These are phyloP conservation scores for Coniochaeta sp. DNA, from an alignment of 2,329 filamentous ascomycete genomes.

Conservation along the genomic window DNA sequence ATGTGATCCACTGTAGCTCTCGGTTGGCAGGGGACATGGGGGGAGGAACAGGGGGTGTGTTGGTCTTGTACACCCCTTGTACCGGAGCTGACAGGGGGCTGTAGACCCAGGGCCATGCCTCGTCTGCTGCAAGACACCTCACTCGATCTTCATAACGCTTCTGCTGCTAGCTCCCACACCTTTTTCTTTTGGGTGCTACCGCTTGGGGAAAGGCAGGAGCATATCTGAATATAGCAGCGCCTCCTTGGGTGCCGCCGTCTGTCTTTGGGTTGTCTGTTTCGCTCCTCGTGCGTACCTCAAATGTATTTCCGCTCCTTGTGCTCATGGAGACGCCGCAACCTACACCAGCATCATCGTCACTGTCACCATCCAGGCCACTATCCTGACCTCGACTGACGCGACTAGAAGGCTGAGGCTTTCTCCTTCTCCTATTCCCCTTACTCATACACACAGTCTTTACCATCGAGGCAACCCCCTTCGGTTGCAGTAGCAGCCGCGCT, in stretches of 20 bases:
- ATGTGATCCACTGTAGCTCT: background rate
- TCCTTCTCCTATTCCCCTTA: constrained; percentile 2
- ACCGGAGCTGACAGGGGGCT: constrained; percentile 3
- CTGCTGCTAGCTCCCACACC: background rate
- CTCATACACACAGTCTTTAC: constrained; percentile 8
- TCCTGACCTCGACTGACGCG: background rate
- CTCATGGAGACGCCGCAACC: background rate
- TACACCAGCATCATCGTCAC: background rate
- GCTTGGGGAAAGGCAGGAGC: constrained; percentile 6
- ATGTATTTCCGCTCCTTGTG: background rate
- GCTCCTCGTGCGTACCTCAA: background rate
- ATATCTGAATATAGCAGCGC: constrained; percentile 18
- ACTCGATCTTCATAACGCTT: constrained; percentile 1
- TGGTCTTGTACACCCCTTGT: background rate
- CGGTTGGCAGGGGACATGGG: background rate
- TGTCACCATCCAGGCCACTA: background rate
- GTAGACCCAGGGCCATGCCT: background rate
- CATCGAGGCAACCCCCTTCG: constrained; percentile 6
- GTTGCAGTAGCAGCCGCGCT: constrained; percentile 17
- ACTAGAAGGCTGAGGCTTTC: constrained; percentile 1
- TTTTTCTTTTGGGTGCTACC: background rate
- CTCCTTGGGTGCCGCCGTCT: constrained; percentile 8
- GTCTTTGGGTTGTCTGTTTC: constrained; percentile 1
- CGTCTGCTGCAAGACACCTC: constrained; percentile 2
- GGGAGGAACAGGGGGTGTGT: no score